phyloP scores from a whole-genome alignment of 805 yeast genomes.

The Candida cerambycidarum region DNA sequence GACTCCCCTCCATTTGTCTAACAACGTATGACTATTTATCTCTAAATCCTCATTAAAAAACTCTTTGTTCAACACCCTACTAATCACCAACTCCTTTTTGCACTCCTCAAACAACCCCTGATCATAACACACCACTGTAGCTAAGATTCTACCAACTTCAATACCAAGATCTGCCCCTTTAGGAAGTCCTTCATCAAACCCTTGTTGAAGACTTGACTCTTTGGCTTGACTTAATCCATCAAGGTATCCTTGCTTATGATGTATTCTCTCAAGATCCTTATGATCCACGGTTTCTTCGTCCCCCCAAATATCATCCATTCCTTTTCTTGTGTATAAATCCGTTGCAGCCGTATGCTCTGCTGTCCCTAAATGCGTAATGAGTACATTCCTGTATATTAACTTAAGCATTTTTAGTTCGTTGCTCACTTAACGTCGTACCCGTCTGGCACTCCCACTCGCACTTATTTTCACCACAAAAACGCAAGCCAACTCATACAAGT shows the following conservation, averaged over 20 bases:
- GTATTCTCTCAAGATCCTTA: conserved; percentile 49
- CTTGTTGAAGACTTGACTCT: conserved; percentile 68
- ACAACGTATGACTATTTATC: conserved; percentile 29
- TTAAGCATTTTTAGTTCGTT: too few species aligned
- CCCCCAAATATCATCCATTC: conserved; percentile 30
- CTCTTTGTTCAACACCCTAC: conserved; percentile 52
- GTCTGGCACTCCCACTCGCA: background rate
- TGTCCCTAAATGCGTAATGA: background rate
- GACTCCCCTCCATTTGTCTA: conserved; percentile 45
- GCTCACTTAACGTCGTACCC: conserved; percentile 1
- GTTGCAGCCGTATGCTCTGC: background rate
- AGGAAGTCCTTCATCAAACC: conserved; percentile 80
- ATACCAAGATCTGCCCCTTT: conserved; percentile 71
- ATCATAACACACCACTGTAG: conserved; percentile 29
- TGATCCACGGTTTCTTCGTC: conserved; percentile 21
- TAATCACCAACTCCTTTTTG: conserved; percentile 54
- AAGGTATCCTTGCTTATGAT: conserved; percentile 76
- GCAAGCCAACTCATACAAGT: conserved; percentile 2
- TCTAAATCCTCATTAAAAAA: conserved; percentile 55
- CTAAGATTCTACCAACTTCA: conserved; percentile 63
- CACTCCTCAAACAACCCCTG: conserved; percentile 35
- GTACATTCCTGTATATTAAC: conserved; percentile 4
- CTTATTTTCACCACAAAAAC: conserved; percentile 6
- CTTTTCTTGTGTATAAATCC: too few species aligned
- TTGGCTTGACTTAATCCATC: conserved; percentile 75